Conservation (phyloP, 2,329 filamentous ascomycete genomes). For the Stagonosporopsis rhizophila region DNA sequence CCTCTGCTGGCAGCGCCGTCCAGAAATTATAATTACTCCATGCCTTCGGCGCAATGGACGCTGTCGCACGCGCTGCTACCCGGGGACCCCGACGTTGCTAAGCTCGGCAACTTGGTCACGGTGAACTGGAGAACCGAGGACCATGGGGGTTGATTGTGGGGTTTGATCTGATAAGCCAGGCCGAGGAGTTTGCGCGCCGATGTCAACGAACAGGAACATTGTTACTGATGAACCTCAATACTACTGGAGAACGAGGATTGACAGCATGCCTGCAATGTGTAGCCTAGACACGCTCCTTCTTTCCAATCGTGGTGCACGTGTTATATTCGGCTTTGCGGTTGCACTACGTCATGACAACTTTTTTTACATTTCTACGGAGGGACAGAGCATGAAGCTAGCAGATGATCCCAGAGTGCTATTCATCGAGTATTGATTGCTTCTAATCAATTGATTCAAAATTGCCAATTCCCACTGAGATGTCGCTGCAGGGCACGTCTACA, state of each 20-base stretch:
- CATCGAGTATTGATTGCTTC: background rate
- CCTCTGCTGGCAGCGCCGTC: conserved; percentile 6
- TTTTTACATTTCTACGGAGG: background rate
- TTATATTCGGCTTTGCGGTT: conserved; percentile 1
- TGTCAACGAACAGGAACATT: background rate
- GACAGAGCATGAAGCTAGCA: background rate
- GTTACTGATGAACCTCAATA: background rate
- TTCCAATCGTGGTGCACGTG: conserved; percentile 12
- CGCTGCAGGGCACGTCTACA: conserved; percentile 5
- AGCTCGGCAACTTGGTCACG: conserved; percentile 38
- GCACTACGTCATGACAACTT: conserved; percentile 18
- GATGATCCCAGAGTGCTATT: background rate
- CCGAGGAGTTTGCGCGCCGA: conserved; percentile 3
- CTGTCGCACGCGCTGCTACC: conserved; percentile 11
- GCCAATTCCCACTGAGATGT: background rate
- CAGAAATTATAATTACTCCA: conserved; percentile 29
- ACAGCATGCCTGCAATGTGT: background rate
- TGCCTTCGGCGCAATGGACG: conserved; percentile 30
- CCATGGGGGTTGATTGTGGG: conserved; percentile 13
- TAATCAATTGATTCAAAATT: background rate
- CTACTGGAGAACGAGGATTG: background rate
- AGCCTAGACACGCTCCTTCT: background rate
- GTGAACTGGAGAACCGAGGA: conserved; percentile 36
- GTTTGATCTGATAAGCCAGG: conserved; percentile 18
- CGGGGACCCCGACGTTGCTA: conserved; percentile 27